Evolutionary conservation across 345 rosid species (phyloP), one percentile per base, ranked within the genome.

Genomic region (Luvunga scandens): DNA sequence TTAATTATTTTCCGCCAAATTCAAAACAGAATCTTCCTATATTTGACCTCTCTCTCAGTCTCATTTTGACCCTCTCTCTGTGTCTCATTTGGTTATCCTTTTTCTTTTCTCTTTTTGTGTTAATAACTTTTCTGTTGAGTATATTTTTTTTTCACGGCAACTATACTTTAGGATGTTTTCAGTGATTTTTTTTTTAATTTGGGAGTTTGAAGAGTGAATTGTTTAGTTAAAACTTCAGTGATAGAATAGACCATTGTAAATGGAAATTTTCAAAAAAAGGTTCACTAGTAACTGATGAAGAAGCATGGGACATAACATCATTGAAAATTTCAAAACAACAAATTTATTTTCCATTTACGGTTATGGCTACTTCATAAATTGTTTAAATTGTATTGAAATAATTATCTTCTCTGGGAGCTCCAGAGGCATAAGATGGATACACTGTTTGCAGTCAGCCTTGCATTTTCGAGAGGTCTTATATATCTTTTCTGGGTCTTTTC

Each of bases 401-500:
- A 42, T 48, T 25, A 19, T 68, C 48, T 71, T 67, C 3, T 36
- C 21, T 6, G 30, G n/a, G 39, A 19, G n/a, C 39, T 72, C 38
- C 38, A 19, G 21, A 71, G 61, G 27, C 10, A 53, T 8, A 21
- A 27, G 45, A 18, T 66, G 66, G 67, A 48, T 57, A 27, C 19
- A 5, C 39, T 50, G n/a, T 76, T 72, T 27, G 34, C 31, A 3
- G 8, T 73, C 9, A 3, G 28, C 19, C 63, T 57, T 12, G 36
- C 64, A 65, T 31, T 64, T 62, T 12, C 1, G 21, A n/a, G 66
- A 22, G 6, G 7, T 53, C 14, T 68, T 53, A 34, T 62, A 19
- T 24, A 31, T 75, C 53, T 6, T 76, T 80, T 64, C 80, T 73
- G 27, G 56, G 59, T 72, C 69, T 6, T 79, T 80, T 78, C 86